Base-by-base conservation (phyloP, 176 grass and related monocot species). In the Melocanna baccifera region DNA sequence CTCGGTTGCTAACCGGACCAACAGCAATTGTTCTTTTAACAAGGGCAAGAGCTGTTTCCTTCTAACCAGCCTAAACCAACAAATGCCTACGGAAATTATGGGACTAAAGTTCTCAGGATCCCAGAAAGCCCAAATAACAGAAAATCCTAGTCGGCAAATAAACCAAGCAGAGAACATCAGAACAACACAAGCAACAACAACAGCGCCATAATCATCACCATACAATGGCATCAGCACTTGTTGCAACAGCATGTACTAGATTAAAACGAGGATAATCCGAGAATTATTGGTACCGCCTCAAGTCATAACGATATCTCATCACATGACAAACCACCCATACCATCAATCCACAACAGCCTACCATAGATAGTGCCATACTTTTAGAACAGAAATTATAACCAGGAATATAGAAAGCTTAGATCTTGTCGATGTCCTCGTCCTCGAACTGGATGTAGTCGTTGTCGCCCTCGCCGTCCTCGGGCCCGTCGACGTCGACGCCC, bases 361-460 rank as follows among this genome's bases (percentile, higher is more conserved):
- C 29, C 20, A 62, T 39, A 82, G 62, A 83, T 50, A 76, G 47
- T 29, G 42, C 9, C 32, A 56, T 29, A 61, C 41, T 52, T 58
- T 37, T 63, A 76, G 53, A 78, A 13, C 52, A 71, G 7, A 23
- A 63, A 34, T 43, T 40, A 73, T n/a, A 48, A 69, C 22, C 22
- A 37, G 16, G n/a, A 5, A 1, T 0, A 36, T 7, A 41, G 19
- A 36, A 16, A 20, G 34, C 15, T 77, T 77, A 90, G 83, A 94
- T 94, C 90, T 94, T 94, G 87, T 94, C 92, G 87, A 94, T 94
- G 81, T 94, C 92, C 87, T 94, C 92, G 62, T 94, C 92, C 92
- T 94, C 92, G 67, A 92, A 92, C 78, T 94, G 89, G 41, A 94
- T 75, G 71, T 94, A 92, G 85, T 92, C 89, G 40, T 73, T 64